Base-by-base conservation (phyloP, 352 stramenopile genomes). In the Aphanomyces invadans region DNA sequence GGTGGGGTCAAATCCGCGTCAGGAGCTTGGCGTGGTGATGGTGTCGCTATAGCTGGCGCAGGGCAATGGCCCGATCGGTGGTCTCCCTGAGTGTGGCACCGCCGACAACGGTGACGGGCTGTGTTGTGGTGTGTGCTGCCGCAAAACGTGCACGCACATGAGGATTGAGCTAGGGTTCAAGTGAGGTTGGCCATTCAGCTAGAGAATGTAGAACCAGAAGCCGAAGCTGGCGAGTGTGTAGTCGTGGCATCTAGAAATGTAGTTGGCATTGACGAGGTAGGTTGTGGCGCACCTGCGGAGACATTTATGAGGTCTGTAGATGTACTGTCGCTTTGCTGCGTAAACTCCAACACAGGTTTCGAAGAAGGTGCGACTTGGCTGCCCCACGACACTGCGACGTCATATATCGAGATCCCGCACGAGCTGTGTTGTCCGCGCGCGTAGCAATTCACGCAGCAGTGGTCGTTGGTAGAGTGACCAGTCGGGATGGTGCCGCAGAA, bases 31-130 rank as follows among this genome's bases (percentile, higher is more conserved):
- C n/a, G n/a, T n/a, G n/a, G n/a, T n/a, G n/a, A n/a, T n/a, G n/a
- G n/a, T n/a, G n/a, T n/a, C n/a, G n/a, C n/a, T n/a, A n/a, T n/a
- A n/a, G n/a, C n/a, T n/a, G n/a, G n/a, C n/a, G n/a, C n/a, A n/a
- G 81, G 80, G 33, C 83, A 92, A 33, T 83, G 77, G 49, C 78
- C 79, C 59, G 81, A 89, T 19, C 81, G 75, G 45, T 90, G 83
- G 21, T 88, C 71, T 12, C 81, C 81, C 26, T 81, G 64, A 15
- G 74, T 70, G 15, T 76, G 70, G 72, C 83, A 90, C 39, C 89
- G 72, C 15, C 81, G 78, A 69, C 84, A 92, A 2, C 76, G 73
- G 46, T 92, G 82, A 45, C 87, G 72, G 11, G 76, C 65, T 0
- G 84, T 89, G n/a, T 62, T 70, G 19, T 57, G 49, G 59, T 89